These are phyloP conservation scores for Entelexis sorbosivorans DNA, from an alignment of 1,139 yeast species.

Conservation along the genomic window DNA sequence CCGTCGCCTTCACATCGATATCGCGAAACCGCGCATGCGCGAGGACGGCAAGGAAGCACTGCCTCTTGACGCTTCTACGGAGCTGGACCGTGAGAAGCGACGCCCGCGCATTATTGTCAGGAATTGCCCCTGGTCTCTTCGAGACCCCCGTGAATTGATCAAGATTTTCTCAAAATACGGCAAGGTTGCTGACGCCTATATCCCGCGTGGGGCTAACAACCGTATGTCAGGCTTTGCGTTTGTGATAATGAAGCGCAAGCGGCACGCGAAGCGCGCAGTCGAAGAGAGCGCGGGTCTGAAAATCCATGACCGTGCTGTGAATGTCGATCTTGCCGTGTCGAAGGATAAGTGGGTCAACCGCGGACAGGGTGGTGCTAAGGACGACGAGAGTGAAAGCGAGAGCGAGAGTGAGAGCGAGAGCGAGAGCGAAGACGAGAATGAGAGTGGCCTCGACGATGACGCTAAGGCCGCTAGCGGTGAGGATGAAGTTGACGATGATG, in stretches of 20 bases:
- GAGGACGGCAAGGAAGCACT: background rate
- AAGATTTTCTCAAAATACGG: conserved; percentile 69
- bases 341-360: conserved; percentile 67
- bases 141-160: conserved; percentile 60
- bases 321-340: conserved; percentile 87
- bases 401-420: conserved; percentile 31
- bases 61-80: conserved; percentile 13
- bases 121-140: conserved; percentile 92
- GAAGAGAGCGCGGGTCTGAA: conserved; percentile 61
- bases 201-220: conserved; percentile 82
- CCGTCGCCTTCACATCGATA: conserved; percentile 61
- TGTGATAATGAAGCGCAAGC: conserved; percentile 73
- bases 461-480: conserved; percentile 28
- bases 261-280: conserved; percentile 72
- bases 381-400: conserved; percentile 9
- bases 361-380: conserved; percentile 31
- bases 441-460: conserved; percentile 22
- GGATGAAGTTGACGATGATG: conserved; percentile 27
- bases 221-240: conserved; percentile 93
- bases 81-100: conserved; percentile 41
- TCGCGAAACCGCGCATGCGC: conserved; percentile 68
- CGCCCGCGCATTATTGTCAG: conserved; percentile 77
- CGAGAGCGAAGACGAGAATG: conserved; percentile 27
- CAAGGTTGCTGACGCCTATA: conserved; percentile 75
- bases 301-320: conserved; percentile 83